Conservation (phyloP, 352 stramenopile genomes). For the Pythium monospermum region DNA sequence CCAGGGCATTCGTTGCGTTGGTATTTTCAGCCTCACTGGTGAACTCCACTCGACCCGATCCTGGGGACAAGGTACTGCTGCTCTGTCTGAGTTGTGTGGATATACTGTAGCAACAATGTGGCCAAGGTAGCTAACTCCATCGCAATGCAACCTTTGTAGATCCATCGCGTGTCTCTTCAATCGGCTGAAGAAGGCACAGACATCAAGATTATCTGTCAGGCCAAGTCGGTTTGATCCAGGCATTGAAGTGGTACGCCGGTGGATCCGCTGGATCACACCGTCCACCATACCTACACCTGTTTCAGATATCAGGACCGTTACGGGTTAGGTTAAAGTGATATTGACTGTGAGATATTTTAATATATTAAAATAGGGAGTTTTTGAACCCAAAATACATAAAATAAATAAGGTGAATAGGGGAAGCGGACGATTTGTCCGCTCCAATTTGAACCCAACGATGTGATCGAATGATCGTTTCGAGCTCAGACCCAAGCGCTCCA, state of each 20-base stretch:
- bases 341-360: no score
- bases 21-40: constrained; percentile 19
- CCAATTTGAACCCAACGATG: no score
- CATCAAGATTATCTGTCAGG: constrained; percentile 18
- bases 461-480: no score
- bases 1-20: constrained; percentile 19
- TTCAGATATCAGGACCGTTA: constrained; percentile 1
- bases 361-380: no score
- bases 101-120: neutral
- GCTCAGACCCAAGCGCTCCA: no score
- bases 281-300: constrained; percentile 9
- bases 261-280: neutral
- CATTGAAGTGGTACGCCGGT: constrained; percentile 19
- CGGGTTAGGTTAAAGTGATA: constrained; percentile 1
- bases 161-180: constrained; percentile 13
- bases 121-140: neutral
- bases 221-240: constrained; percentile 4
- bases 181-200: constrained; percentile 3
- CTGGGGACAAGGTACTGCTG: neutral
- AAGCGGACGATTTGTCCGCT: constrained; percentile 10
- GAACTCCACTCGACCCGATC: constrained; percentile 4
- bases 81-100: neutral
- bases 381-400: no score
- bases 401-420: constrained; percentile 21
- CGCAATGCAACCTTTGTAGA: no score